Evolutionary conservation across 352 stramenopile species (phyloP).

Genomic region (Pythium apleroticum): DNA sequence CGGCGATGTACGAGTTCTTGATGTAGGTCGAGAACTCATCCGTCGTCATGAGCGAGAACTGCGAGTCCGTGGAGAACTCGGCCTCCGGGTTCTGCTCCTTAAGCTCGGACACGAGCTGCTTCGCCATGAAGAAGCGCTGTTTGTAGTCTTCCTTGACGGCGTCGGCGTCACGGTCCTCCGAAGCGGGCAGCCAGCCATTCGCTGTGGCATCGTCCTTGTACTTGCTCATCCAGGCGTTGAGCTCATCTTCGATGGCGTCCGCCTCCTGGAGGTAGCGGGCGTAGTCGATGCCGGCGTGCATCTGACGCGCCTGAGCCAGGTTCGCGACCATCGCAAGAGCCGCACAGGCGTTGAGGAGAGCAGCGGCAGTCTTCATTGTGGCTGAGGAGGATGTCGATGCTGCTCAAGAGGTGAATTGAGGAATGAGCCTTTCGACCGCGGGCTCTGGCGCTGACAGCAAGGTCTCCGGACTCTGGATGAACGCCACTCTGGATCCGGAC

Average conservation of each 20-base stretch:
- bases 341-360: conserved; percentile 5
- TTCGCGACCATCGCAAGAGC: conserved; percentile 59
- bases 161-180: conserved; percentile 29
- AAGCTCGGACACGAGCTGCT: conserved; percentile 14
- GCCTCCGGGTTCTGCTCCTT: conserved; percentile 26
- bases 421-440: not conserved
- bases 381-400: not conserved
- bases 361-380: conserved; percentile 10
- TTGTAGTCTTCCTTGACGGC: conserved; percentile 21
- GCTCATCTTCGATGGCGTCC: conserved; percentile 37
- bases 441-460: not conserved
- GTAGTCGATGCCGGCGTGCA: conserved; percentile 36
- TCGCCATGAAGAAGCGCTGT: conserved; percentile 29
- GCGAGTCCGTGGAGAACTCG: conserved; percentile 25
- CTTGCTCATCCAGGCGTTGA: conserved; percentile 48
- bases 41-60: conserved; percentile 31
- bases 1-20: conserved; percentile 17
- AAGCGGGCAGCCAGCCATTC: conserved; percentile 30
- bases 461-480: not conserved
- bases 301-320: conserved; percentile 16
- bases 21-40: conserved; percentile 28
- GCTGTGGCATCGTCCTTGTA: conserved; percentile 22
- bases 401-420: not conserved
- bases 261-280: conserved; percentile 53
- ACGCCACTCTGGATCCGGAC: not conserved